Base-by-base conservation (phyloP, 495 filamentous ascomycete genomes). In the Arthonia radiata region DNA sequence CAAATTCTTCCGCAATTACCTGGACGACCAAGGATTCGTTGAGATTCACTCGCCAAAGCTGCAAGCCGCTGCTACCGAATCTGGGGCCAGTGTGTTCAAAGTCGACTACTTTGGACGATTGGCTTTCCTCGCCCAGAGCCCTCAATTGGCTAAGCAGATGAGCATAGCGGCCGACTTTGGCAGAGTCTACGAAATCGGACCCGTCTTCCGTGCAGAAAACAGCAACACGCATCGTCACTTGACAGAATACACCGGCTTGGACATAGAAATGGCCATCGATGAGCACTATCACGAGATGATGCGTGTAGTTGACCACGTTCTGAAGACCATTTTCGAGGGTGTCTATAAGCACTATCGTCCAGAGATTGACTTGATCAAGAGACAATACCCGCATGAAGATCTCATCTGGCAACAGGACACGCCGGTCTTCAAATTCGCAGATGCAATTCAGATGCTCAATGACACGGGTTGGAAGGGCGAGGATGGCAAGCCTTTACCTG, bases 131-230 rank as follows among this genome's bases (percentile, higher is more conserved):
- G 82, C 82, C 12, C 83, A 94, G 51, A 83, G 75, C 33, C 86
- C 86, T 8, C 86, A 97, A 48, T 64, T 97, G 26, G 83, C 89
- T 48, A 93, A 97, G 56, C 86, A 97, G 39, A 79, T 89, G 59
- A 71, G 79, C 44, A 90, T 97, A 39, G 80, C 82, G 13, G 79
- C 80, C 39, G 86, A 89, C 28, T 64, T 86, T 47, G 67, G 83
- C 44, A 70, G 67, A 31, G 83, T 97, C 7, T 93, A 76, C 43
- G 74, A 80, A 41, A 71, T 89, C 30, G 78, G 76, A 0, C 75
- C 78, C 3, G 83, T 94, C 5, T 97, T 92, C 67, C 64, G 83
- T 43, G 86, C 86, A 0, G 86, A 94, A 55, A 91, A 94, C 48
- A 82, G 72, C 30, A 92, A 92, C 43, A 97, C 86, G 1, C 79